Evolutionary conservation across 495 filamentous ascomycete species (phyloP).

Genomic region (Clohesyomyces aquaticus): DNA sequence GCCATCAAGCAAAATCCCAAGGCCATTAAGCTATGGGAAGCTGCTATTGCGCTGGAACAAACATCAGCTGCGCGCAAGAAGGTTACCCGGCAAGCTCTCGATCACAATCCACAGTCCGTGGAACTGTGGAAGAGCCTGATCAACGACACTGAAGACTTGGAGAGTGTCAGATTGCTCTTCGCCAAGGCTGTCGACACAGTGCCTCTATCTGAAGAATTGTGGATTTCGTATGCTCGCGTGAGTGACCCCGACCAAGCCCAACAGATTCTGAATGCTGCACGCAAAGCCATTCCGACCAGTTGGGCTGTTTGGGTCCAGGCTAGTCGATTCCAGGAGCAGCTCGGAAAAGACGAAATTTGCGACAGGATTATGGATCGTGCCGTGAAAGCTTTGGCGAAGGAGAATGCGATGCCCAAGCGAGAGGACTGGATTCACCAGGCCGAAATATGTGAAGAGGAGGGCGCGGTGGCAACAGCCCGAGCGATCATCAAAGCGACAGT

Average conservation of each 20-base stretch:
- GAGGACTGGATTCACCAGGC: conserved; percentile 97
- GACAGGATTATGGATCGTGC: conserved; percentile 90
- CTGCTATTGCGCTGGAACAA: conserved; percentile 90
- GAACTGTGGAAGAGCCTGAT: conserved; percentile 97
- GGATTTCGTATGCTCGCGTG: conserved; percentile 88
- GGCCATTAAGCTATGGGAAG: conserved; percentile 89
- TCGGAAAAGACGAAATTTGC: conserved; percentile 70
- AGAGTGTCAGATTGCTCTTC: conserved; percentile 81
- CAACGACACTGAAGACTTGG: conserved; percentile 87
- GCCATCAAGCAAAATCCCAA: conserved; percentile 87
- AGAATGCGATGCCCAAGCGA: conserved; percentile 93
- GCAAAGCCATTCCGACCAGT: conserved; percentile 88
- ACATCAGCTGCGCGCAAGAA: conserved; percentile 81
- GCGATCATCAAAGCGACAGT: conserved; percentile 91
- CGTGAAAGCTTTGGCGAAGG: conserved; percentile 83
- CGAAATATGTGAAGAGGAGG: conserved; percentile 92
- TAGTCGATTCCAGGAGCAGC: conserved; percentile 87
- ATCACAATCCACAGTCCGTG: conserved; percentile 88
- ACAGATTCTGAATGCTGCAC: conserved; percentile 90
- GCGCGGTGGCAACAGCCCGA: conserved; percentile 80
- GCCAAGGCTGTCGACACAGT: conserved; percentile 95
- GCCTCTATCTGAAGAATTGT: conserved; percentile 87
- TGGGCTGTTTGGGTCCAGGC: conserved; percentile 97
- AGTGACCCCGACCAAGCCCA: conserved; percentile 90
- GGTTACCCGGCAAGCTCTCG: conserved; percentile 83